Evolutionary conservation across 257 asterid genomes (phyloP).

Genomic region (Solanum chaucha): DNA sequence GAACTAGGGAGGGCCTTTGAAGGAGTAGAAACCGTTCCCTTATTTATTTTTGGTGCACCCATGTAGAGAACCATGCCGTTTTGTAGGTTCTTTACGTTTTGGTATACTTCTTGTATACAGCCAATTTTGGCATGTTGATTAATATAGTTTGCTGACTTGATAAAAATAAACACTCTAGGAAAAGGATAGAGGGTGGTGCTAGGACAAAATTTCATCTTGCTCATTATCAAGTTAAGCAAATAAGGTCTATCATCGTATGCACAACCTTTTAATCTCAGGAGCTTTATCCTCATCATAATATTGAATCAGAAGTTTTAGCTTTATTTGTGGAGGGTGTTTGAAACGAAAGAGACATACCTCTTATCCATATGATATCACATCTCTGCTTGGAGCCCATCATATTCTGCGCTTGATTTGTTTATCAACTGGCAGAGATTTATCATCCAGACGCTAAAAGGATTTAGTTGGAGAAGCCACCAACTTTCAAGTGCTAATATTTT

Average conservation of each 20-base stretch:
- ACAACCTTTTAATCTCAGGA: background rate
- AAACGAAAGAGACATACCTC: background rate
- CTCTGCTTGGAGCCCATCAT: background rate
- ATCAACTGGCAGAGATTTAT: background rate
- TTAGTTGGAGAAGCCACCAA: background rate
- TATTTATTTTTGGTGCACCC: background rate
- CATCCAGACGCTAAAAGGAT: background rate
- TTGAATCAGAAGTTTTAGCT: background rate
- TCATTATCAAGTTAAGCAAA: background rate
- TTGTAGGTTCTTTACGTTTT: background rate
- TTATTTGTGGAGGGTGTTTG: background rate
- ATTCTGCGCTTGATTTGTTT: background rate
- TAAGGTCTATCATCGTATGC: background rate
- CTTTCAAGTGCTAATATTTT: background rate
- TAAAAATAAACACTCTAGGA: background rate
- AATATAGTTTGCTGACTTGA: background rate
- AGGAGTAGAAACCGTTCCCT: background rate
- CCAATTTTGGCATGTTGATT: background rate
- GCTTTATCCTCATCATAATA: background rate
- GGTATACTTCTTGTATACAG: background rate
- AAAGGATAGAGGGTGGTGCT: background rate
- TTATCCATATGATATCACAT: background rate
- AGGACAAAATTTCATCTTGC: background rate
- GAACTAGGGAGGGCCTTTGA: background rate
- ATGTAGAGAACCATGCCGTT: background rate